Base-by-base conservation (phyloP, 306 rosid genomes). In the Pterocarpus macrocarpus region DNA sequence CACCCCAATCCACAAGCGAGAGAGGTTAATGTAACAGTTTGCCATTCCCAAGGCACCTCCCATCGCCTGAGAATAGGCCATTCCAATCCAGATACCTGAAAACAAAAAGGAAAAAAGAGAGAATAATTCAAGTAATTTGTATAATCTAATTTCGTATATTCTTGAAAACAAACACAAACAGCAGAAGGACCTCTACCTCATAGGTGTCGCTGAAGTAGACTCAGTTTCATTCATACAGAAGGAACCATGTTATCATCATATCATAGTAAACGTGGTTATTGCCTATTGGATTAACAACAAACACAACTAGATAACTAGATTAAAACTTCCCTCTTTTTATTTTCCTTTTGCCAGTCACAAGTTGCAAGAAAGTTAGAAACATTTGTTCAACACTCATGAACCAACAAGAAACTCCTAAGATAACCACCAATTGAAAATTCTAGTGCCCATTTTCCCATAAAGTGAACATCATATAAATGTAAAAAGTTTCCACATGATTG, bases 1-100 rank as follows among this genome's bases (percentile, higher is more conserved):
- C 90, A 95, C 99, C 99, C 94, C 33, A 96, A 83, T 67, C 99
- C 99, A 86, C 97, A 92, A 80, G 97, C 98, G 57, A 96, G 83
- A 50, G 97, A 92, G 35, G 97, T 90, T 69, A 96, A 78, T 28
- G 99, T 88, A 83, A 85, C 92, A 8, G 94, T 91, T 89, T 90
- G 98, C 99, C 99, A 96, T 76, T 85, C 91, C 99, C 99, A 96
- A 63, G 99, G 99, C 62, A 93, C 98, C 45, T 92, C 94, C 98
- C 99, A 96, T 67, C 93, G 91, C 87, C 86, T 88, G 83, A 92
- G 88, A 89, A 95, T 81, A 56, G 87, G 92, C 96, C 89, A 91
- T 3, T 79, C 85, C 72, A 5, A 80, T 70, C 83, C 89, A 73
- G 71, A 71, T 77, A 86, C 96, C 98, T 95, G 92, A 67, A 82